Conservation (phyloP, 2,329 filamentous ascomycete species). For the Colletotrichum acutatum region DNA sequence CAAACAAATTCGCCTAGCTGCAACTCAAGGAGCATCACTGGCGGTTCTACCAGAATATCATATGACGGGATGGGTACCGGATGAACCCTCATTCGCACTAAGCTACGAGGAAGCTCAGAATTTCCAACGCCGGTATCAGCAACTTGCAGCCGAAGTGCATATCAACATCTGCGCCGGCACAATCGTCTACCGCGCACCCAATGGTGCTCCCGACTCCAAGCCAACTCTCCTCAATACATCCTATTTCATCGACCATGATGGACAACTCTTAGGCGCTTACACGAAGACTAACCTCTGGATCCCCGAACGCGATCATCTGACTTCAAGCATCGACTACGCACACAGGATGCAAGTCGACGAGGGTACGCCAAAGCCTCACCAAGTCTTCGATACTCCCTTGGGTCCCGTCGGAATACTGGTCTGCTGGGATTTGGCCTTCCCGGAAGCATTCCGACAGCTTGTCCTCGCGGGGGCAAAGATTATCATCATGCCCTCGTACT, state of each 20-base stretch:
- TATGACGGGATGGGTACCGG: constrained; percentile 27
- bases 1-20: constrained; percentile 15
- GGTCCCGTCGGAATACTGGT: constrained; percentile 65
- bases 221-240: constrained; percentile 50
- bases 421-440: constrained; percentile 71
- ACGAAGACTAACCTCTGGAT: constrained; percentile 68
- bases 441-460: constrained; percentile 68
- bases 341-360: not conserved
- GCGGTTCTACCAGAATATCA: constrained; percentile 29
- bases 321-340: constrained; percentile 44
- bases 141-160: constrained; percentile 61
- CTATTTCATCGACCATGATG: constrained; percentile 62
- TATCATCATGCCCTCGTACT: constrained; percentile 70
- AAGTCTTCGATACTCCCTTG: constrained; percentile 57
- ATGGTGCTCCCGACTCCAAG: not conserved
- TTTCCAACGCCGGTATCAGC: constrained; percentile 61
- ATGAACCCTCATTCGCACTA: constrained; percentile 25
- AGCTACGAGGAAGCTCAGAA: constrained; percentile 12
- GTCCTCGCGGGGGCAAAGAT: constrained; percentile 65
- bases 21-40: constrained; percentile 19
- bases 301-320: constrained; percentile 59
- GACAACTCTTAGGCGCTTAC: constrained; percentile 61
- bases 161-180: constrained; percentile 70
- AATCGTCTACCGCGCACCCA: constrained; percentile 63
- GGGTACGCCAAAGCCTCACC: constrained; percentile 39